Conservation (phyloP, 306 rosid species). For the Acacia confusa region DNA sequence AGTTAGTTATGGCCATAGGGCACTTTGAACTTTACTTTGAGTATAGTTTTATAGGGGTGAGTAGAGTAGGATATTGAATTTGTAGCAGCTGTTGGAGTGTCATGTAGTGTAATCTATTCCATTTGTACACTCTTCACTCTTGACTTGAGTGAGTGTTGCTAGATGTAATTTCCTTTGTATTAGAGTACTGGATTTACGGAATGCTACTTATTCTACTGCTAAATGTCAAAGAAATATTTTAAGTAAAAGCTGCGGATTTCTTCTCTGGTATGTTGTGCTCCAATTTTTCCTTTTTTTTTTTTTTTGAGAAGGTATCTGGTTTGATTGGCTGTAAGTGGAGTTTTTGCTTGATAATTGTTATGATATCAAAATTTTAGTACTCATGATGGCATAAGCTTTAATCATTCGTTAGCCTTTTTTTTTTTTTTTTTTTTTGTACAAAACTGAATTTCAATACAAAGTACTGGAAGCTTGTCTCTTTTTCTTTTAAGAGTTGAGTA, state of each 20-base stretch:
- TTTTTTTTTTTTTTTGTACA: too few species aligned
- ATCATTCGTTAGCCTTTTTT: background rate
- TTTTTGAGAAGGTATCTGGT: background rate
- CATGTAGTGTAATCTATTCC: slow-evolving; percentile 22
- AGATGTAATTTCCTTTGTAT: slow-evolving; percentile 14
- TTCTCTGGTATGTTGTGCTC: background rate
- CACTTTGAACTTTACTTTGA: slow-evolving; percentile 20
- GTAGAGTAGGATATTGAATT: slow-evolving; percentile 17
- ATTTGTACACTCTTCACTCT: slow-evolving; percentile 20
- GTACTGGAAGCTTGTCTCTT: background rate
- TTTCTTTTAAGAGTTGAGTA: too few species aligned
- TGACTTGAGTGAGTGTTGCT: slow-evolving; percentile 11
- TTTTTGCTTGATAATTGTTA: background rate
- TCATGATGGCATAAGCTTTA: background rate
- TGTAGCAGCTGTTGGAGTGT: slow-evolving; percentile 25
- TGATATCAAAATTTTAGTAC: background rate
- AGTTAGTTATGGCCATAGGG: slow-evolving; percentile 35
- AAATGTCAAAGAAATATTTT: background rate
- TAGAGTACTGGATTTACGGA: background rate
- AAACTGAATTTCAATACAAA: background rate
- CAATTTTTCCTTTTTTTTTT: background rate
- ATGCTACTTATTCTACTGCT: background rate
- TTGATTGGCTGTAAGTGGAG: background rate
- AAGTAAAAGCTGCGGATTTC: background rate
- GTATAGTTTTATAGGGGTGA: slow-evolving; percentile 15